Evolutionary conservation across 2,329 filamentous ascomycete species (phyloP).

Genomic region (Penicillium frequentans): DNA sequence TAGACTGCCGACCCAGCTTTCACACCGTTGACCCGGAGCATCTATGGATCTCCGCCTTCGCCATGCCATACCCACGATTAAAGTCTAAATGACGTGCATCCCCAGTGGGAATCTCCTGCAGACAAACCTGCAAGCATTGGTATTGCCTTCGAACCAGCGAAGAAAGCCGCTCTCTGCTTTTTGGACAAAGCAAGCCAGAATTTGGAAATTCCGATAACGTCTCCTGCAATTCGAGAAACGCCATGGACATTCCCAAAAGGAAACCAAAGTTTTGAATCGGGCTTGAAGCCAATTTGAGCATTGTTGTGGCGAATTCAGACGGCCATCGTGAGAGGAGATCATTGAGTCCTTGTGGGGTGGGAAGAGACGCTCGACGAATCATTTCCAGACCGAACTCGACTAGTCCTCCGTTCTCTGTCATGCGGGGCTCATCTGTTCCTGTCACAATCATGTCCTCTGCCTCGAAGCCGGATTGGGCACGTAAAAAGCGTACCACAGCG

Average conservation of each 20-base stretch:
- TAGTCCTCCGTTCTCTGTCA: not conserved
- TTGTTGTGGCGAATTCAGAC: constrained; percentile 7
- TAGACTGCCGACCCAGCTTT: too few species aligned
- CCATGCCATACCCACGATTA: constrained; percentile 3
- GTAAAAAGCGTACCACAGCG: constrained; percentile 38
- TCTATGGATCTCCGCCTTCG: not conserved
- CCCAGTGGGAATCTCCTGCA: not conserved
- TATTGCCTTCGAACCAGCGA: constrained; percentile 6
- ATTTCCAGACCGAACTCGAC: constrained; percentile 12
- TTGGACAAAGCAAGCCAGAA: constrained; percentile 1
- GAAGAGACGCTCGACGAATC: constrained; percentile 1
- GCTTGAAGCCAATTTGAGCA: constrained; percentile 5
- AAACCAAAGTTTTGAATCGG: constrained; percentile 10
- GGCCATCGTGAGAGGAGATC: constrained; percentile 5
- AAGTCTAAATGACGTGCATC: constrained; percentile 1
- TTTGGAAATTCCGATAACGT: not conserved
- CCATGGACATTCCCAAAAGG: constrained; percentile 9
- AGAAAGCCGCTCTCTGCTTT: not conserved
- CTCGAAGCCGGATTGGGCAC: constrained; percentile 42
- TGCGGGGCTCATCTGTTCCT: constrained; percentile 9
- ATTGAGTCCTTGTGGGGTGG: not conserved
- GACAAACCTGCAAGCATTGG: constrained; percentile 4
- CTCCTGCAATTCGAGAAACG: constrained; percentile 11
- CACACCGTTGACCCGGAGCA: too few species aligned
- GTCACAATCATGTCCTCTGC: constrained; percentile 4